A percentile compares a stretch with the other conserved stretches of the same genome.
These are phyloP conservation scores for Olyra latifolia DNA, from an alignment of 176 grass and related monocot genomes.

Conservation along the genomic window DNA sequence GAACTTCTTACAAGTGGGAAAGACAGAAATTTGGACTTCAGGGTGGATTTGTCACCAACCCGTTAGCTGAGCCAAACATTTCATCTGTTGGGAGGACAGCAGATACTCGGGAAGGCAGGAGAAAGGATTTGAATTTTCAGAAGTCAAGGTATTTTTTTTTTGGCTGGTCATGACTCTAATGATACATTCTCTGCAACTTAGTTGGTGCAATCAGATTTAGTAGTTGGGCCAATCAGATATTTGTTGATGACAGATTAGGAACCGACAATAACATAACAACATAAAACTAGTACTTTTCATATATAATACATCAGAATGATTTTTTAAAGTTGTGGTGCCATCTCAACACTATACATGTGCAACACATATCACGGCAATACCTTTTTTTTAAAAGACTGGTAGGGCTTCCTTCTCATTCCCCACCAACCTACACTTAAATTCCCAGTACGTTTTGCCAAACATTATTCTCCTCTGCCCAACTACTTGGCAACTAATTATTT, in stretches of 20 bases:
- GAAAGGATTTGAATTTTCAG: slow-evolving; percentile 37
- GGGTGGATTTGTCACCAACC: slow-evolving; percentile 81
- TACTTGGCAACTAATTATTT: slow-evolving; percentile 33
- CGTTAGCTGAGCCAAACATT: slow-evolving; percentile 76
- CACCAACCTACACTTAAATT: slow-evolving; percentile 34
- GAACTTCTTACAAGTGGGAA: slow-evolving; percentile 67
- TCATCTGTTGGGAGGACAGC: slow-evolving; percentile 40
- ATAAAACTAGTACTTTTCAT: slow-evolving; percentile 14
- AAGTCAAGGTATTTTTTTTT: slow-evolving; percentile 59
- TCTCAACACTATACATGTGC: slow-evolving; percentile 16
- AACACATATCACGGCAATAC: slow-evolving; percentile 14
- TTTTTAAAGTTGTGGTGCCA: slow-evolving; percentile 30
- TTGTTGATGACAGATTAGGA: slow-evolving; percentile 1
- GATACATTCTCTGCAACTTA: not conserved
- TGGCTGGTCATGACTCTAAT: not conserved
- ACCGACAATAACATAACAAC: slow-evolving; percentile 16
- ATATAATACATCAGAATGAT: slow-evolving; percentile 15
- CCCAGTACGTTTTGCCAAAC: slow-evolving; percentile 10
- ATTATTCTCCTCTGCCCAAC: slow-evolving; percentile 33
- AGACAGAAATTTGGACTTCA: slow-evolving; percentile 65
- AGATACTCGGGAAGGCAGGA: slow-evolving; percentile 45
- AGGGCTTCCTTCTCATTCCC: slow-evolving; percentile 42
- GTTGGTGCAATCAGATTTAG: not conserved
- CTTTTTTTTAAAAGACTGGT: slow-evolving; percentile 28
- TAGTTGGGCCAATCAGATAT: slow-evolving; percentile 21